phyloP scores from a whole-genome alignment of 1,284 basidiomycete species.

The Stereum hirsutum region DNA sequence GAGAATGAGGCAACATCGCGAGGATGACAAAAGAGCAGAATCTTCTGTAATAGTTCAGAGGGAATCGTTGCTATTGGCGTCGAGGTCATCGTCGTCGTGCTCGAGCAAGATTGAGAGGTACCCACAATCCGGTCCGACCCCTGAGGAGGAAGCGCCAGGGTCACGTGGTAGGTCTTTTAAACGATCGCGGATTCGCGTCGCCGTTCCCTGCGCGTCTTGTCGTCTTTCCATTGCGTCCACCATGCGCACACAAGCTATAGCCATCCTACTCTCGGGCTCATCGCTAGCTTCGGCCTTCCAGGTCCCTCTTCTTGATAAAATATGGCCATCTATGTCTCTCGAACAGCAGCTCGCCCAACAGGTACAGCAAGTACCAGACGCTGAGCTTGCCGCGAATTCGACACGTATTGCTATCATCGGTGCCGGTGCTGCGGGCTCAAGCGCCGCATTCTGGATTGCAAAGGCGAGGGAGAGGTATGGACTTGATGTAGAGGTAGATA shows the following conservation, averaged over 20 bases:
- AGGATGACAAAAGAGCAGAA: constrained; percentile 43
- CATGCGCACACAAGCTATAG: constrained; percentile 4
- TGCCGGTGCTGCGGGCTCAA: constrained; percentile 79
- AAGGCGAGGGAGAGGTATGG: constrained; percentile 64
- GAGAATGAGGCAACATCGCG: constrained; percentile 49
- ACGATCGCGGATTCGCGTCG: too few species aligned
- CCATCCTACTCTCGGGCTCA: constrained; percentile 13
- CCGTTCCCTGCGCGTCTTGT: background rate
- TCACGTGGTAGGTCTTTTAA: too few species aligned
- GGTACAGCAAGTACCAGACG: background rate
- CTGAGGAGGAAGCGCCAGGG: too few species aligned
- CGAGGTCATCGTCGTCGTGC: too few species aligned
- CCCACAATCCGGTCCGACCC: too few species aligned
- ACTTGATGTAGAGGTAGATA: constrained; percentile 65
- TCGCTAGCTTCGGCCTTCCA: constrained; percentile 41
- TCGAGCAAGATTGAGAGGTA: too few species aligned
- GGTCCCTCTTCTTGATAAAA: constrained; percentile 38
- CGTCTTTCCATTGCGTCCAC: background rate
- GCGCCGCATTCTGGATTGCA: constrained; percentile 81
- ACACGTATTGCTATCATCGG: constrained; percentile 70
- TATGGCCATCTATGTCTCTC: constrained; percentile 30
- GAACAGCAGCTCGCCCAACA: background rate
- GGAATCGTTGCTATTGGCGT: too few species aligned
- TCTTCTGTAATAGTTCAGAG: constrained; percentile 44
- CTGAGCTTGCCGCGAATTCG: background rate